Conservation (phyloP, 2,329 filamentous ascomycete genomes). For the Aspergillus chevalieri region DNA sequence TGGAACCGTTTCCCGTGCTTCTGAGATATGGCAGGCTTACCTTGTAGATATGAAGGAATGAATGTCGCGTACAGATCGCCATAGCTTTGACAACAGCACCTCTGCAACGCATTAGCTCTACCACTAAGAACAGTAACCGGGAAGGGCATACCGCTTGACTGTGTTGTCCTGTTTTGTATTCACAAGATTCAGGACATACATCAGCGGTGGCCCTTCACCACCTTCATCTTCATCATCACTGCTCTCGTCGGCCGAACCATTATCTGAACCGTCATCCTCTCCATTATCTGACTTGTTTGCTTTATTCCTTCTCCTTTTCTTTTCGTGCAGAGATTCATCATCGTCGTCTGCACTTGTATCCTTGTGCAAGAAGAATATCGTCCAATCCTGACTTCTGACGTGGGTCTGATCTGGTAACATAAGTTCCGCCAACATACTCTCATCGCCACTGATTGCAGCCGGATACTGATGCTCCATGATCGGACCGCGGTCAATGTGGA, state of each 20-base stretch:
- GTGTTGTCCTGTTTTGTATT: conserved; percentile 96
- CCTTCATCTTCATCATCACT: conserved; percentile 60
- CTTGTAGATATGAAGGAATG: conserved; percentile 98
- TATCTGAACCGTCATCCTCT: conserved; percentile 43
- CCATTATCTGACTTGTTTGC: conserved; percentile 40
- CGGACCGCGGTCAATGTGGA: conserved; percentile 91
- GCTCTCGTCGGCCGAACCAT: conserved; percentile 43
- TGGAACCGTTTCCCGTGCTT: conserved; percentile 6
- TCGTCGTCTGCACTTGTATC: conserved; percentile 80
- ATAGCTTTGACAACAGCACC: conserved; percentile 95
- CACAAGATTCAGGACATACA: conserved; percentile 95
- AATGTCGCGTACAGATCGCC: conserved; percentile 96
- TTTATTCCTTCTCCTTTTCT: conserved; percentile 39
- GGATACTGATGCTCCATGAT: conserved; percentile 99
- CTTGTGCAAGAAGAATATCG: conserved; percentile 97
- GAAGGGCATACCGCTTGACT: conserved; percentile 57
- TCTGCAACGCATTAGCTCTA: conserved; percentile 40
- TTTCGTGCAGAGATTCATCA: conserved; percentile 51
- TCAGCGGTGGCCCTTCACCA: conserved; percentile 79
- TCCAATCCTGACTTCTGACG: conserved; percentile 94
- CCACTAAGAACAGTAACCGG: not conserved
- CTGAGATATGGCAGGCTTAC: conserved; percentile 38
- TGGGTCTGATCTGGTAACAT: conserved; percentile 98
- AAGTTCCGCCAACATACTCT: conserved; percentile 95
- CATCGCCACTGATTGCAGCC: conserved; percentile 88